These are phyloP conservation scores for Gymnopilus junonius DNA, from an alignment of 768 basidiomycete genomes.

Conservation along the genomic window DNA sequence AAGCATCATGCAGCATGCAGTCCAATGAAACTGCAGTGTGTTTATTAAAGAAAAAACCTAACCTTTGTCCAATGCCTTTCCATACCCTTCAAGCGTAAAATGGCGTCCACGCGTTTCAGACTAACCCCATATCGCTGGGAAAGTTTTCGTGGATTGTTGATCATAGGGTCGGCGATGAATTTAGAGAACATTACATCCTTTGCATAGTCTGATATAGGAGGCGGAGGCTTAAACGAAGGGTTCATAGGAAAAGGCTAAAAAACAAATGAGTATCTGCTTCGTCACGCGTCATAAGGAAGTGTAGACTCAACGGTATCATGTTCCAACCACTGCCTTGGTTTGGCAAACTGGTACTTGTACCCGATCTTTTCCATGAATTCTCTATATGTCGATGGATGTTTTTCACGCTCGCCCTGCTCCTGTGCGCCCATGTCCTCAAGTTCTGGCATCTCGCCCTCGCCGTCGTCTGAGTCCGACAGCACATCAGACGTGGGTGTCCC, in stretches of 20 bases:
- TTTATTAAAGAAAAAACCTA: constrained; percentile 32
- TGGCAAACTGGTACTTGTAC: constrained; percentile 43
- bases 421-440: constrained; percentile 9
- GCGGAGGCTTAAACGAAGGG: constrained; percentile 78
- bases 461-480: constrained; percentile 16
- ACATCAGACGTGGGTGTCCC: constrained; percentile 24
- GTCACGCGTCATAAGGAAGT: constrained; percentile 11
- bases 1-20: constrained; percentile 22
- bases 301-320: constrained; percentile 51
- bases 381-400: constrained; percentile 34
- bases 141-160: constrained; percentile 61
- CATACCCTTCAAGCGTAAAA: constrained; percentile 80
- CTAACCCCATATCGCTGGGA: constrained; percentile 68
- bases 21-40: constrained; percentile 16
- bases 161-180: constrained; percentile 61
- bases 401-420: constrained; percentile 10
- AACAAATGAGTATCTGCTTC: constrained; percentile 4
- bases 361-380: constrained; percentile 50
- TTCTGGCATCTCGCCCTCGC: constrained; percentile 14
- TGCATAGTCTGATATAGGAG: constrained; percentile 69
- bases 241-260: constrained; percentile 86
- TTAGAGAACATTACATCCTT: constrained; percentile 61
- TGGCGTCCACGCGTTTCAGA: constrained; percentile 82
- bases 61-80: constrained; percentile 78
- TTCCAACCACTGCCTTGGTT: constrained; percentile 68